phyloP scores from a whole-genome alignment of 768 basidiomycete species.

The Nidularia sp. region DNA sequence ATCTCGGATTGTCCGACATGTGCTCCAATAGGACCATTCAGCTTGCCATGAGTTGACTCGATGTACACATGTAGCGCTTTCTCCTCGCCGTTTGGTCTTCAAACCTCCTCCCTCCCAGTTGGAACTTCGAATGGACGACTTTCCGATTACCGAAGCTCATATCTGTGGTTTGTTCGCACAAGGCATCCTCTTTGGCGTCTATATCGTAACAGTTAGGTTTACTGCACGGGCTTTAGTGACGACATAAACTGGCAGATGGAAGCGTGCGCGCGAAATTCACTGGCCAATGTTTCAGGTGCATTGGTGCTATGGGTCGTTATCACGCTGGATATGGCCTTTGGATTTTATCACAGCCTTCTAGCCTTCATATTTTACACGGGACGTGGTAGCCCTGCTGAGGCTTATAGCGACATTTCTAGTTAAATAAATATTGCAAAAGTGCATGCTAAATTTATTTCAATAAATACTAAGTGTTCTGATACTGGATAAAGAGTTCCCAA shows the following conservation, averaged over 20 bases:
- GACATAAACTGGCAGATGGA: background rate
- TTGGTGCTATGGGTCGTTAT: background rate
- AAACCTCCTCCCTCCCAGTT: slow-evolving; percentile 8
- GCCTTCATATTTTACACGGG: slow-evolving; percentile 9
- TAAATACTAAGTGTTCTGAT: slow-evolving; percentile 4
- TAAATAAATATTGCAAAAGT: slow-evolving; percentile 9
- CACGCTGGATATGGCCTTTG: slow-evolving; percentile 6
- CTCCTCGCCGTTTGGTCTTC: no score
- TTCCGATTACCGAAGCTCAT: slow-evolving; percentile 10
- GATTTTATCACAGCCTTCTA: slow-evolving; percentile 8
- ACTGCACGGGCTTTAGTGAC: slow-evolving; percentile 5
- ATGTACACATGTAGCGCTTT: no score
- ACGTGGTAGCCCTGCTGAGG: slow-evolving; percentile 4
- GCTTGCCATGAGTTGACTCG: no score
- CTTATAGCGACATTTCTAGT: slow-evolving; percentile 6
- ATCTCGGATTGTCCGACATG: no score
- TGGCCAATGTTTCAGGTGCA: slow-evolving; percentile 5
- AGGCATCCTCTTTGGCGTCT: slow-evolving; percentile 6
- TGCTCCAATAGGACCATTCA: no score
- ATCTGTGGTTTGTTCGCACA: slow-evolving; percentile 7
- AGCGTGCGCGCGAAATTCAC: slow-evolving; percentile 1
- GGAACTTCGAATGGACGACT: background rate
- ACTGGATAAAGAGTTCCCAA: slow-evolving; percentile 2
- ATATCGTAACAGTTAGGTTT: slow-evolving; percentile 6
- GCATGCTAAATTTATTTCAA: background rate